These are phyloP conservation scores for Gynochthodes officinalis DNA, from an alignment of 257 asterid genomes.

Conservation along the genomic window DNA sequence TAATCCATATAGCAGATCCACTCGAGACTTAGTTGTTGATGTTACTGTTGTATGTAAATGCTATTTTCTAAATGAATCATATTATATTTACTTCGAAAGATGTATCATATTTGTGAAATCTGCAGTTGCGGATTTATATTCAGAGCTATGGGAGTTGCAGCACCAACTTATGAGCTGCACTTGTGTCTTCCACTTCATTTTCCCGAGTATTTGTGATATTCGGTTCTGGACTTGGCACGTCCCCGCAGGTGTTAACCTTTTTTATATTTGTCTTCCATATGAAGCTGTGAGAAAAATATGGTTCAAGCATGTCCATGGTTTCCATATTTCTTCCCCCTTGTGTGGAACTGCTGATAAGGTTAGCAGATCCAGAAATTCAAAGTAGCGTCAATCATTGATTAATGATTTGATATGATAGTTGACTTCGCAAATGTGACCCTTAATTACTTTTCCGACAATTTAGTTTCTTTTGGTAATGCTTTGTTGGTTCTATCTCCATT, in stretches of 20 bases:
- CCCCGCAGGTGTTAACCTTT: neutral
- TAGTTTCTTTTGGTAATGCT: neutral
- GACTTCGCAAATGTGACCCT: neutral
- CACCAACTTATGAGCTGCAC: neutral
- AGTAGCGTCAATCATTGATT: neutral
- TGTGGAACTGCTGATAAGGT: neutral
- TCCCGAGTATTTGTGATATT: neutral
- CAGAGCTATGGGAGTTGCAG: constrained; percentile 4
- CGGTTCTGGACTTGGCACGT: neutral
- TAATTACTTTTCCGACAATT: neutral
- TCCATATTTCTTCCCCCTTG: neutral
- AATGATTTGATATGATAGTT: neutral
- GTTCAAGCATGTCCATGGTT: neutral
- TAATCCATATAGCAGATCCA: no score
- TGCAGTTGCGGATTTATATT: constrained; percentile 15
- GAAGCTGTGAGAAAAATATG: neutral
- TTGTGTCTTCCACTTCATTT: neutral
- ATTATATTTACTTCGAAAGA: no score
- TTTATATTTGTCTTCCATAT: neutral
- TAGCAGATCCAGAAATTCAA: neutral
- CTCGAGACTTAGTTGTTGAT: no score
- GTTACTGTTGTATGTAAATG: no score
- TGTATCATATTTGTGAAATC: neutral
- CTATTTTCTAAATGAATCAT: neutral
- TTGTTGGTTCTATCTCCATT: neutral